phyloP scores from a whole-genome alignment of 2,329 filamentous ascomycete genomes.

The Paraphaeosphaeria sporulosa region DNA sequence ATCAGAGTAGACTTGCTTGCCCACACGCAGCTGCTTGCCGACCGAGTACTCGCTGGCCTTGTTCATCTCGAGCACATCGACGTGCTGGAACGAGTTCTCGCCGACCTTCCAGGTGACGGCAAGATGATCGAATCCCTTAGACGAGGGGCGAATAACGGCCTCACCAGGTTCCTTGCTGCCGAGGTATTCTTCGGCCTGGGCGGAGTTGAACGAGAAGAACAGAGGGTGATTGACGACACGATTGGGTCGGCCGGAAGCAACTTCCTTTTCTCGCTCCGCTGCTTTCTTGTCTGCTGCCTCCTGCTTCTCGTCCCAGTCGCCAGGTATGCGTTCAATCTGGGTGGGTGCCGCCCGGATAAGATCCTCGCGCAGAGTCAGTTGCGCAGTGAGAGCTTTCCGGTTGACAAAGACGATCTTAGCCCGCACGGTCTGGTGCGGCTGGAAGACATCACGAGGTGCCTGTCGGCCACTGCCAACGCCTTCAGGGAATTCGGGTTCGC shows the following conservation, averaged over 20 bases:
- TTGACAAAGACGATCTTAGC: conserved; percentile 90
- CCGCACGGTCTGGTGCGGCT: conserved; percentile 82
- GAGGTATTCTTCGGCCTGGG: conserved; percentile 91
- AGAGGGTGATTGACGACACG: conserved; percentile 97
- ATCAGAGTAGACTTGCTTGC: conserved; percentile 92
- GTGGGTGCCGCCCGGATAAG: conserved; percentile 72
- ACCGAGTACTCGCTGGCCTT: conserved; percentile 98
- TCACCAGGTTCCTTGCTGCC: conserved; percentile 86
- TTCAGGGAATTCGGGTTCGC: conserved; percentile 81
- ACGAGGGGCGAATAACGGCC: conserved; percentile 93
- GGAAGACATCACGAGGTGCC: conserved; percentile 70
- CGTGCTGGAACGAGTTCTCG: conserved; percentile 95
- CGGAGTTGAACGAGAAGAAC: conserved; percentile 91
- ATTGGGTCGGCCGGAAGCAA: conserved; percentile 82
- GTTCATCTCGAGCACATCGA: conserved; percentile 94
- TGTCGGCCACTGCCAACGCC: conserved; percentile 61
- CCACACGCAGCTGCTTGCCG: conserved; percentile 83
- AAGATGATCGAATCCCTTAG: conserved; percentile 93
- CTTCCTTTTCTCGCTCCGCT: conserved; percentile 84
- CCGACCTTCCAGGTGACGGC: conserved; percentile 98
- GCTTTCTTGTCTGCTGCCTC: conserved; percentile 81
- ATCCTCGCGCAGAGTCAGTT: conserved; percentile 84
- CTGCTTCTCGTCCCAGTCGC: conserved; percentile 86
- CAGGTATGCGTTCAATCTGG: conserved; percentile 70
- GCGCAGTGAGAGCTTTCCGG: conserved; percentile 82